These are phyloP conservation scores for Fistulifera pelliculosa DNA, from an alignment of 108 stramenopile species.

Conservation along the genomic window DNA sequence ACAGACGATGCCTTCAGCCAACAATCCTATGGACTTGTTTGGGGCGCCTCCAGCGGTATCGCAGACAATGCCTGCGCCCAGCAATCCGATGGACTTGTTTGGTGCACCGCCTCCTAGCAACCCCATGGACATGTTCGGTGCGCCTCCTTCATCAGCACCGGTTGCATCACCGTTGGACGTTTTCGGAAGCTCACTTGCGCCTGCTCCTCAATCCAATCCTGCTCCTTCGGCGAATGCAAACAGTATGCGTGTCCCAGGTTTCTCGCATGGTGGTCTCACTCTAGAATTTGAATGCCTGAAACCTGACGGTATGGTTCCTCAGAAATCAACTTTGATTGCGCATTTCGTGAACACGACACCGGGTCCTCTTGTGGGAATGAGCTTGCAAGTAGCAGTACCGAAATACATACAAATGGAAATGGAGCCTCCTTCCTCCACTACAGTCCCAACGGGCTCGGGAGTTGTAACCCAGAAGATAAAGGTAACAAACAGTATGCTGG, in stretches of 20 bases:
- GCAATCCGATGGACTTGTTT: conserved; percentile 13
- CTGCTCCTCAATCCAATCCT: neutral
- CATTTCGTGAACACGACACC: conserved; percentile 79
- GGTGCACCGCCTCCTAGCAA: conserved; percentile 4
- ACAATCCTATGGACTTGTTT: conserved; percentile 49
- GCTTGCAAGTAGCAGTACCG: conserved; percentile 93
- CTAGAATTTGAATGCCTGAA: conserved; percentile 82
- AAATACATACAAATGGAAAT: conserved; percentile 95
- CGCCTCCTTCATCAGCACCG: conserved; percentile 24
- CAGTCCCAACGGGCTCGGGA: conserved; percentile 61
- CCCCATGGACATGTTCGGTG: conserved; percentile 50
- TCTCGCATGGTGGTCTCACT: conserved; percentile 62
- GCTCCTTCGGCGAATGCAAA: neutral
- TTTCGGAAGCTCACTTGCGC: conserved; percentile 5
- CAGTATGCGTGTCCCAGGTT: conserved; percentile 43
- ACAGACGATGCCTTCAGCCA: conserved; percentile 26
- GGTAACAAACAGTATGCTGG: conserved; percentile 84
- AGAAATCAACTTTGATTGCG: conserved; percentile 61
- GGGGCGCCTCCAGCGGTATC: conserved; percentile 32
- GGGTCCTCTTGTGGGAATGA: conserved; percentile 74
- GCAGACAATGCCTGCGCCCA: conserved; percentile 16
- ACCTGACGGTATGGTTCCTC: conserved; percentile 74
- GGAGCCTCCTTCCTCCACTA: conserved; percentile 89
- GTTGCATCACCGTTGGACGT: conserved; percentile 1
- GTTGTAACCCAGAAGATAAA: conserved; percentile 87